These are phyloP conservation scores for Thalassiosira delicatula DNA, from an alignment of 352 stramenopile genomes.

Conservation along the genomic window DNA sequence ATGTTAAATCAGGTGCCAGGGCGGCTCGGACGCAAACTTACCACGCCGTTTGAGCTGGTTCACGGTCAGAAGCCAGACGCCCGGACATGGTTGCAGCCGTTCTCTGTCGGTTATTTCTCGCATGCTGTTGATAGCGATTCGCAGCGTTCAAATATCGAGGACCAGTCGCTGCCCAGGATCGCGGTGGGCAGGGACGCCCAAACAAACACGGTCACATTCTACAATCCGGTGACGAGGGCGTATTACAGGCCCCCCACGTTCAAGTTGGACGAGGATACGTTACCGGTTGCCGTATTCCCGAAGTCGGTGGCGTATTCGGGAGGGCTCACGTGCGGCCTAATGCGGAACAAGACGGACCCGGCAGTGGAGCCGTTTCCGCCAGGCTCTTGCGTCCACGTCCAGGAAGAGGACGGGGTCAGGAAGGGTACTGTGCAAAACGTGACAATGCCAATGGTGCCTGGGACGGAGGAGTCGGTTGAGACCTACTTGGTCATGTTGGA, in stretches of 20 bases:
- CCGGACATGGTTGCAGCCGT: conserved; percentile 2
- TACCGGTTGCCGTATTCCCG: conserved; percentile 10
- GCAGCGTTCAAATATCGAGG: neutral
- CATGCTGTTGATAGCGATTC: neutral
- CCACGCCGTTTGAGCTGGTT: conserved; percentile 11
- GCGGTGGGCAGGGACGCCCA: neutral
- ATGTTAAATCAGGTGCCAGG: conserved; percentile 20
- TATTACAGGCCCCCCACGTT: conserved; percentile 20
- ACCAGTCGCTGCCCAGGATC: neutral
- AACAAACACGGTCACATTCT: conserved; percentile 21
- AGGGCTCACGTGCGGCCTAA: conserved; percentile 4
- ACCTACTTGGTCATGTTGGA: neutral
- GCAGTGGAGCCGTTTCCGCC: conserved; percentile 14
- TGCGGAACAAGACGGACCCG: neutral
- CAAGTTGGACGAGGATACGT: conserved; percentile 5
- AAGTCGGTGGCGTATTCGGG: conserved; percentile 12
- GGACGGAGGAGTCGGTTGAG: neutral
- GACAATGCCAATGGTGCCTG: neutral
- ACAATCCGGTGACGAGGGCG: conserved; percentile 20
- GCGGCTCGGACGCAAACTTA: neutral
- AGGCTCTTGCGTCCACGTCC: neutral
- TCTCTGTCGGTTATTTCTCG: conserved; percentile 13
- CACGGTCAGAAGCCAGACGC: conserved; percentile 4
- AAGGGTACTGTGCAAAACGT: conserved; percentile 10
- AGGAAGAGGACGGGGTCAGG: neutral